Base-by-base conservation (phyloP, 169 alveolate genomes). In the Haemoproteus tartakovskyi region DNA sequence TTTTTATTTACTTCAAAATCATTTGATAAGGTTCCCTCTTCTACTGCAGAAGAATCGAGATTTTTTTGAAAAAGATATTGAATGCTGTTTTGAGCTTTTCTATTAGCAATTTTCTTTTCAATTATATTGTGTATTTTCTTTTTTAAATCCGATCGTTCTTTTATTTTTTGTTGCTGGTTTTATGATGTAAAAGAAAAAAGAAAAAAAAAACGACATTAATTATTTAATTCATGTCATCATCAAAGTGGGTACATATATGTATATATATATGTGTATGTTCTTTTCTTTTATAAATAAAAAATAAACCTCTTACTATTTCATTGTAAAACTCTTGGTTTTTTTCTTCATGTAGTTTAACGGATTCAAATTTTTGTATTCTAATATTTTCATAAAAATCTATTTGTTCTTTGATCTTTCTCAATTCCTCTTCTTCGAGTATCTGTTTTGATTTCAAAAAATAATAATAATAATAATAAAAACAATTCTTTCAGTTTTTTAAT, bases 231-330 rank as follows among this genome's bases (percentile, higher is more conserved):
- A 4, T n/a, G 4, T n/a, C n/a, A n/a, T n/a, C n/a, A n/a, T n/a
- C n/a, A n/a, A n/a, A n/a, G n/a, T n/a, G n/a, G n/a, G 21, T 19
- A 11, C 0, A 21, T 46, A 16, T 61, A n/a, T 50, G 16, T 45
- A n/a, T 18, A 45, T 50, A 12, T 9, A 43, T 27, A 18, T 21
- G 18, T 27, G 46, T 45, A 11, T 9, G 41, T n/a, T n/a, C n/a
- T n/a, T n/a, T n/a, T n/a, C n/a, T n/a, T n/a, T n/a, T n/a, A n/a
- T n/a, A n/a, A n/a, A n/a, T n/a, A n/a, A n/a, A n/a, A n/a, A n/a
- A n/a, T n/a, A n/a, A n/a, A n/a, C n/a, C n/a, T n/a, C n/a, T 51
- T 67, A 67, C 82, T 3, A 70, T 67, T 67, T 67, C 61, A 16
- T 40, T 21, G 46, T 52, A 27, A 67, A 67, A 67, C 27, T 16